Percentiles rank a stretch among this genome's conserved stretches.
These are phyloP conservation scores for Firmiana major DNA, from an alignment of 345 rosid species.

Conservation along the genomic window DNA sequence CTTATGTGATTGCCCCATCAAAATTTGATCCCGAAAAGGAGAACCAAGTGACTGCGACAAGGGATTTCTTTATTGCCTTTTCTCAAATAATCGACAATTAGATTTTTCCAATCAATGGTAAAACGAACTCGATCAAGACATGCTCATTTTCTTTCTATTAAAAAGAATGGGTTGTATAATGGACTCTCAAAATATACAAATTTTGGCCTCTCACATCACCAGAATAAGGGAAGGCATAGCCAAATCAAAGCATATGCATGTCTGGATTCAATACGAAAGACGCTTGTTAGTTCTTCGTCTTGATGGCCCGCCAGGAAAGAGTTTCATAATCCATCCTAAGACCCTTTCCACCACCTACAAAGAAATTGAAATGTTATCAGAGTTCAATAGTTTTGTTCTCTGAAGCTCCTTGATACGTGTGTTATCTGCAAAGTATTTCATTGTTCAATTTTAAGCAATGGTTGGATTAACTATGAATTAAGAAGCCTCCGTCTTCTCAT, in stretches of 20 bases:
- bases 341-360: constrained; percentile 95
- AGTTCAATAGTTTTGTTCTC: not conserved
- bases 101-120: constrained; percentile 17
- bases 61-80: constrained; percentile 24
- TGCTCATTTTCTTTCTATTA: constrained; percentile 16
- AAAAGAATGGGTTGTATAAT: constrained; percentile 37
- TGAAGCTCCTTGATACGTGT: not conserved
- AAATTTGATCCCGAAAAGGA: constrained; percentile 5
- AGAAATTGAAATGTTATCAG: not conserved
- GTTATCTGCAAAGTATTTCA: not conserved
- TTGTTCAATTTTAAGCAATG: not conserved
- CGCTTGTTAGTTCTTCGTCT: constrained; percentile 85
- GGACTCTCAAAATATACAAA: constrained; percentile 42
- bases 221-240: constrained; percentile 15
- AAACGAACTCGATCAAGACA: constrained; percentile 3
- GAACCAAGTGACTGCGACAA: constrained; percentile 7
- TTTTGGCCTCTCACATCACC: constrained; percentile 21
- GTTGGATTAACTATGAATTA: not conserved
- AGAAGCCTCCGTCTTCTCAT: not conserved
- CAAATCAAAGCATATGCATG: not conserved
- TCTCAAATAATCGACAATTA: constrained; percentile 19
- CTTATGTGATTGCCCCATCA: constrained; percentile 3
- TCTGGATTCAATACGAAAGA: constrained; percentile 34
- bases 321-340: constrained; percentile 97
- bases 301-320: constrained; percentile 92